A percentile compares a stretch with the other conserved stretches of the same genome.
These are phyloP conservation scores for Strobilomyces dryophilus DNA, from an alignment of 768 basidiomycete species.

Conservation along the genomic window DNA sequence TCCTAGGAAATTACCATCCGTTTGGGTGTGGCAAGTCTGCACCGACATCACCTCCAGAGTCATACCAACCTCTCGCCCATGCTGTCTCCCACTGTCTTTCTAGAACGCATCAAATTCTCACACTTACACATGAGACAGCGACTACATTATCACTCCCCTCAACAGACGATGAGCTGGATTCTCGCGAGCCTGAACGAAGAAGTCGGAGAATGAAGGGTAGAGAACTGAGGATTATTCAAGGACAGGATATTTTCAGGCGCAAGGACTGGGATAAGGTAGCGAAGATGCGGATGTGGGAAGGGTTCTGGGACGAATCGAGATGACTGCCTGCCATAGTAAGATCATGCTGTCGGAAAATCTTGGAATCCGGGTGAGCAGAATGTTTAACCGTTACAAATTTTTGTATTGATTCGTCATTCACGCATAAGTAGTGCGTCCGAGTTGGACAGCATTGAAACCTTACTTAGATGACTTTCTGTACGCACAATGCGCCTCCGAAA, in stretches of 20 bases:
- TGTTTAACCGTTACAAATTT: too few relatives aligned
- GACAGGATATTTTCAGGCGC: conserved; percentile 61
- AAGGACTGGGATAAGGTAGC: conserved; percentile 31
- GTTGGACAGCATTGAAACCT: too few relatives aligned
- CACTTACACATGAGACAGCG: conserved; percentile 55
- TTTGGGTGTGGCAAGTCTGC: not conserved
- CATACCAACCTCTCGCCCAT: conserved; percentile 12
- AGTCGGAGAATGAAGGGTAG: conserved; percentile 75
- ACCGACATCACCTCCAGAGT: conserved; percentile 7
- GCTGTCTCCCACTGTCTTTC: conserved; percentile 68
- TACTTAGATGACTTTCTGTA: too few relatives aligned
- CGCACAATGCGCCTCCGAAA: too few relatives aligned
- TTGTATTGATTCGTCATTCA: too few relatives aligned
- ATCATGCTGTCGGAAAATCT: too few relatives aligned
- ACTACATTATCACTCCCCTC: conserved; percentile 37
- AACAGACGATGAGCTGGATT: conserved; percentile 79
- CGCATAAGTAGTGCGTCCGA: too few relatives aligned
- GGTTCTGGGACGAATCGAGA: conserved; percentile 29
- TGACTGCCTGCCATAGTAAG: not conserved
- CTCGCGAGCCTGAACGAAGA: conserved; percentile 54
- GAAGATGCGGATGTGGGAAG: conserved; percentile 31
- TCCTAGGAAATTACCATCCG: conserved; percentile 71
- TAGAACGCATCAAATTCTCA: conserved; percentile 71
- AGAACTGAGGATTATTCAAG: conserved; percentile 81
- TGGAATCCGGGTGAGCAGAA: too few relatives aligned